Evolutionary conservation across 2,329 filamentous ascomycete genomes (phyloP), one percentile per base, ranked within the genome.

Genomic region (Apiospora sp.): DNA sequence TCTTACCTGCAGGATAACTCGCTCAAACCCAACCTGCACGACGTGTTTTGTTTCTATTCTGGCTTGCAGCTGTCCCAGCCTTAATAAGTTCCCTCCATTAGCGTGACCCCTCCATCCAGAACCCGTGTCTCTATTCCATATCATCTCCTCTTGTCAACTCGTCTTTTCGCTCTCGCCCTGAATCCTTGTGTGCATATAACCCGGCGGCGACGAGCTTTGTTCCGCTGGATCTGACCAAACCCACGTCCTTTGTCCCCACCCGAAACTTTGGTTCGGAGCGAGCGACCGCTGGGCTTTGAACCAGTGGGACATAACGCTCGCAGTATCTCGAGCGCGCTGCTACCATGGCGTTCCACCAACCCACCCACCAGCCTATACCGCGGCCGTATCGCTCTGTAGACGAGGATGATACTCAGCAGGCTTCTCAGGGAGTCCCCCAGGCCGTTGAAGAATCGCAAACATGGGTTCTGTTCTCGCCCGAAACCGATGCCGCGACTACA

Each of bases 391-490:
- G 84, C 41, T 79, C 79, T 46, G 78, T 83, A 3, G 81, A 82
- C 70, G 81, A 80, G 27, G 83, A 84, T 22, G 84, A 86, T 48
- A 48, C 83, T 43, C 81, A 83, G 34, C 75, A 78, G 68, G 75
- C 77, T 69, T 80, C 81, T 72, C 79, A 78, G 75, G 78, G 77
- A 72, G 72, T 76, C 73, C 76, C 81, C 48, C 24, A 54, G 30
- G 78, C 79, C 61, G 84, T 91, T 73, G 91, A 93, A 74, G 92
- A 95, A 76, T 92, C 94, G 16, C 93, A 96, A 82, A 96, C 97
- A 89, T 99, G 96, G 96, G 93, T 98, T 71, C 90, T 99, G 75
- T 99, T 99, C 86, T 94, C 95, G 10, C 94, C 94, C 1, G 87
- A 88, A 12, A 91, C 91, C 75, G 88, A 87, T 73, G 85, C 86